Evolutionary conservation across 148 eudicot genomes (phyloP), one percentile per base, ranked within the genome.

Genomic region (Euryodendron excelsum): DNA sequence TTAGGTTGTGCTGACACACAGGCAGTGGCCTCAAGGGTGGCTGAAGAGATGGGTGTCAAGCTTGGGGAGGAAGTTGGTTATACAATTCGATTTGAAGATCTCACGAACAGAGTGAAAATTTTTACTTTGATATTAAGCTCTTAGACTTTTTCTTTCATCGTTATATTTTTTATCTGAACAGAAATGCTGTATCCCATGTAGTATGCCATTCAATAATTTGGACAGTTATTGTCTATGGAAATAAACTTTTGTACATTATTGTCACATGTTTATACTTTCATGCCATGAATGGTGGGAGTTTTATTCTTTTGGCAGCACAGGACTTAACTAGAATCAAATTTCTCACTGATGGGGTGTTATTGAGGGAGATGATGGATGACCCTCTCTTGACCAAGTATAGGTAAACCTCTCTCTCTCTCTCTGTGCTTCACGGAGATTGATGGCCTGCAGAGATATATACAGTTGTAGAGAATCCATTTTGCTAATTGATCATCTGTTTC

Each of bases 1-100:
- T 75, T 63, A 55, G 53, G 79, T 85, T 75, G 30, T 77, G 63
- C 67, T 71, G 68, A 66, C 75, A 75, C 56, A 53, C 87, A 96
- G 98, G 82, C 93, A 52, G 98, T 96, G 84, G 95, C 98, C 80
- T 79, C 97, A 71, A 91, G 99, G 90, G 95, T 96, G 52, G 91
- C 99, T 17, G 97, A 93, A 84, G 99, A 96, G 88, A 89, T 93
- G 91, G 95, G 91, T 83, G 97, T 88, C 80, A 93, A 87, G 80
- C 97, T 96, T 74, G 98, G 99, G n/a, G 95, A 96, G 77, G 97
- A 93, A 88, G 99, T 96, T 82, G 99, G 99, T 79, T 96, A 96
- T 81, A 89, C 96, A 74, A 96, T 96, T 79, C 89, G 98, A 83
- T 96, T 96, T 83, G 99, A 96, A 87, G 98, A 96, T 84, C 75